These are phyloP conservation scores for Collybia nuda DNA, from an alignment of 768 basidiomycete species.

Conservation along the genomic window DNA sequence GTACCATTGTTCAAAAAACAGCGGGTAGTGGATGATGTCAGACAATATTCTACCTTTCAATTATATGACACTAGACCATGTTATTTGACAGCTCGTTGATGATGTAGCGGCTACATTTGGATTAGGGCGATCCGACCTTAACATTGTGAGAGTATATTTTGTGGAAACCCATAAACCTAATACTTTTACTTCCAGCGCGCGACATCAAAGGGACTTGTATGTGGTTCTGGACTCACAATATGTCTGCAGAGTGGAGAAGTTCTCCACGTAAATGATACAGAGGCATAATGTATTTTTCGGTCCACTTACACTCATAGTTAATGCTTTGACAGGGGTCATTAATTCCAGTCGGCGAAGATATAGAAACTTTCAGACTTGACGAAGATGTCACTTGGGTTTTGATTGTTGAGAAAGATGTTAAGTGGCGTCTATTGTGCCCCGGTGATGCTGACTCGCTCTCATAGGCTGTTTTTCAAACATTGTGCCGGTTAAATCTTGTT, in stretches of 20 bases:
- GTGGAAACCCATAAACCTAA: slow-evolving; percentile 1
- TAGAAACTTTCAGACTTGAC: slow-evolving; percentile 58
- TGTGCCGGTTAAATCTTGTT: slow-evolving; percentile 60
- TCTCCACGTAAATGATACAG: slow-evolving; percentile 52
- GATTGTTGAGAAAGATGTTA: slow-evolving; percentile 91
- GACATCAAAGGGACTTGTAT: slow-evolving; percentile 85
- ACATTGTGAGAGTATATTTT: slow-evolving; percentile 54
- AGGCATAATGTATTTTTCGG: slow-evolving; percentile 38
- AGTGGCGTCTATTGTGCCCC: neutral
- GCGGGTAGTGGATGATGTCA: slow-evolving; percentile 62
- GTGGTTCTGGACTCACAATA: slow-evolving; percentile 63
- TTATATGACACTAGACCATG: neutral
- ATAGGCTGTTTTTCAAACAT: slow-evolving; percentile 93
- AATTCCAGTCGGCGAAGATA: slow-evolving; percentile 76
- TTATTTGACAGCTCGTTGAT: slow-evolving; percentile 67
- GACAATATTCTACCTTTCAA: neutral
- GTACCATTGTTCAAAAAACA: slow-evolving; percentile 78
- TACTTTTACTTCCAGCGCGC: slow-evolving; percentile 59
- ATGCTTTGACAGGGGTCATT: slow-evolving; percentile 55
- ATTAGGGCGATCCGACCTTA: slow-evolving; percentile 71
- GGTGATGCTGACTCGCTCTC: neutral
- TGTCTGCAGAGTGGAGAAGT: slow-evolving; percentile 54
- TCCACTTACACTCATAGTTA: neutral
- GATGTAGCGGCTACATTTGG: slow-evolving; percentile 84
- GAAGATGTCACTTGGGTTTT: slow-evolving; percentile 72